Conservation (phyloP, 257 asterid species). For the Plantago elongata region DNA sequence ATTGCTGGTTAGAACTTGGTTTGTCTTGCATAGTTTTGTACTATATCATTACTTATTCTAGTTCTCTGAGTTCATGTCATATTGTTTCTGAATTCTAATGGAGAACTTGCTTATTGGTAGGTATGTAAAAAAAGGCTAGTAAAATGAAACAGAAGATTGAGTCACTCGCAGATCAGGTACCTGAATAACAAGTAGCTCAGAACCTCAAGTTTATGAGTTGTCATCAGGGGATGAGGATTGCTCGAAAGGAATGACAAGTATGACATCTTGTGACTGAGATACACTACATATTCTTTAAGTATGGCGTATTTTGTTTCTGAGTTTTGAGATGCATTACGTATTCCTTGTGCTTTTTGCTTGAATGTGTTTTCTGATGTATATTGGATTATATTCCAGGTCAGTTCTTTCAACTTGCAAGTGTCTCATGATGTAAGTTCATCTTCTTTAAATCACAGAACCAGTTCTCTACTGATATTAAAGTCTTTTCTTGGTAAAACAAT, state of each 20-base stretch:
- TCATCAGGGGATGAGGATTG: slow-evolving; percentile 84
- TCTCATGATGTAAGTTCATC: not conserved
- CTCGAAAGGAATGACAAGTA: slow-evolving; percentile 88
- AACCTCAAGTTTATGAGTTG: slow-evolving; percentile 23
- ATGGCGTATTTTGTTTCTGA: not conserved
- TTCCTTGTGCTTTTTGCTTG: slow-evolving; percentile 1
- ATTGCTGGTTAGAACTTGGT: not conserved
- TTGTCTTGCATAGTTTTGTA: not conserved
- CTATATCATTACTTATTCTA: not conserved
- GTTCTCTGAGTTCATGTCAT: slow-evolving; percentile 3
- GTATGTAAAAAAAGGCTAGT: slow-evolving; percentile 35
- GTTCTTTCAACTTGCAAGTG: too few relatives aligned
- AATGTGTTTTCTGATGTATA: not conserved
- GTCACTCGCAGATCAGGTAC: slow-evolving; percentile 24
- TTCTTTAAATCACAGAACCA: not conserved
- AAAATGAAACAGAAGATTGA: slow-evolving; percentile 34
- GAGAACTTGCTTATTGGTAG: slow-evolving; percentile 25
- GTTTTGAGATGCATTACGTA: slow-evolving; percentile 6
- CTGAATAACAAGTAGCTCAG: slow-evolving; percentile 32
- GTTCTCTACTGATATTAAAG: slow-evolving; percentile 7
- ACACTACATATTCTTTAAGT: too few relatives aligned
- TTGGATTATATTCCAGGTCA: too few relatives aligned
- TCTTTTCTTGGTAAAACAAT: slow-evolving; percentile 8
- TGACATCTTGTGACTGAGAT: slow-evolving; percentile 17
- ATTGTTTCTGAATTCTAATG: not conserved